These are phyloP conservation scores for Cryomyces minteri DNA, from an alignment of 495 filamentous ascomycete species.

Conservation along the genomic window DNA sequence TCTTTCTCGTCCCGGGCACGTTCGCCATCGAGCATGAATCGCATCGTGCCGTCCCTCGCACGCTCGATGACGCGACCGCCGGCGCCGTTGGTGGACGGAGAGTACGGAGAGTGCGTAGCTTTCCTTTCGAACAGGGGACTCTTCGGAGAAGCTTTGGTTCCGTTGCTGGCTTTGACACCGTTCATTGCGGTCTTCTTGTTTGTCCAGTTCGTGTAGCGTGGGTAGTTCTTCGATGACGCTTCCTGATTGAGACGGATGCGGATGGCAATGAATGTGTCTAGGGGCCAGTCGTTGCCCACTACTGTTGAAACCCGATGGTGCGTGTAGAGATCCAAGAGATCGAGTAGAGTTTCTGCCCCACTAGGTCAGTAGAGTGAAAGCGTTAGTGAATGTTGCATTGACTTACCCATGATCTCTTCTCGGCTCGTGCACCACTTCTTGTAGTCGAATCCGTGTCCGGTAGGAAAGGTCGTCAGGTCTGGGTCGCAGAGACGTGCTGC, in stretches of 20 bases:
- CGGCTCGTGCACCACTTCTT: slow-evolving; percentile 39
- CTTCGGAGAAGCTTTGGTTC: slow-evolving; percentile 5
- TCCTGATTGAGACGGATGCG: slow-evolving; percentile 76
- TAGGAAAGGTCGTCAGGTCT: slow-evolving; percentile 23
- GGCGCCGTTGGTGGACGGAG: not conserved
- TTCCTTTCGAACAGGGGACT: slow-evolving; percentile 1
- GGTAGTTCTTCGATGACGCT: slow-evolving; percentile 32
- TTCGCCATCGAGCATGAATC: slow-evolving; percentile 77
- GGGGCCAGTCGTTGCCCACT: slow-evolving; percentile 48
- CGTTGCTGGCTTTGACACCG: slow-evolving; percentile 17
- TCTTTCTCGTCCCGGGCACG: slow-evolving; percentile 53
- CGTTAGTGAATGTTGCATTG: too few relatives aligned
- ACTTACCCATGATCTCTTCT: slow-evolving; percentile 46
- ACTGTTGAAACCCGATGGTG: slow-evolving; percentile 56
- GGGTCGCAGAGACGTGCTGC: slow-evolving; percentile 44
- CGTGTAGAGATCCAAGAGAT: slow-evolving; percentile 74
- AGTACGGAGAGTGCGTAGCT: not conserved
- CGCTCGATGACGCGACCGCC: slow-evolving; percentile 26
- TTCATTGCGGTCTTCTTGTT: slow-evolving; percentile 8
- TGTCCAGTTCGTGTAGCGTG: slow-evolving; percentile 23
- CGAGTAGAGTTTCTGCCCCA: slow-evolving; percentile 45
- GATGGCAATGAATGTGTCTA: slow-evolving; percentile 61
- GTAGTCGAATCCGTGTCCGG: slow-evolving; percentile 22
- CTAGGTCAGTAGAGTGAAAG: too few relatives aligned
- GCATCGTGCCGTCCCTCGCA: slow-evolving; percentile 56